These are phyloP conservation scores for Pyrrhoderma noxium DNA, from an alignment of 1,284 basidiomycete species.

Conservation along the genomic window DNA sequence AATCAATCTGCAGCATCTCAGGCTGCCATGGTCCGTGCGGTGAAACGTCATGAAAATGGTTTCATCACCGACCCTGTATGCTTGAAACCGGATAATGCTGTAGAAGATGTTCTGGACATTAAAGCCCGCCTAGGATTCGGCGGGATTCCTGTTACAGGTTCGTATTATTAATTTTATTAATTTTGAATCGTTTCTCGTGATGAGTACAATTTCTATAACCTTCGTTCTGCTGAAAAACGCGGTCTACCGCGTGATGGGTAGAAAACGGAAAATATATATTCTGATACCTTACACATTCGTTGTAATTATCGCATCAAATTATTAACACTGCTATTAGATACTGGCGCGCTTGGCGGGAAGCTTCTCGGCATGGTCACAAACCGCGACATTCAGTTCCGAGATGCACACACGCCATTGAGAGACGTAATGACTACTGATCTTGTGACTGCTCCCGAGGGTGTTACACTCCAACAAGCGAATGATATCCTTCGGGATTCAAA, in stretches of 20 bases:
- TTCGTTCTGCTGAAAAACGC: slow-evolving; percentile 47
- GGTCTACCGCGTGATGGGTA: slow-evolving; percentile 27
- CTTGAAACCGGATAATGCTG: slow-evolving; percentile 69
- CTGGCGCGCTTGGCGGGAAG: slow-evolving; percentile 81
- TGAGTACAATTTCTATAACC: slow-evolving; percentile 47
- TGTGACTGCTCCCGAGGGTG: slow-evolving; percentile 77
- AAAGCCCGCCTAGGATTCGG: slow-evolving; percentile 92
- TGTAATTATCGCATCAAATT: slow-evolving; percentile 12
- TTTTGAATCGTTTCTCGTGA: slow-evolving; percentile 9
- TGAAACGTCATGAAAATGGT: slow-evolving; percentile 98
- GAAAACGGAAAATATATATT: slow-evolving; percentile 14
- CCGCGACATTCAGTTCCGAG: slow-evolving; percentile 93
- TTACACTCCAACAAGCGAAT: slow-evolving; percentile 91
- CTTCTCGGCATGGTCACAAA: slow-evolving; percentile 96
- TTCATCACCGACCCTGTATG: slow-evolving; percentile 96
- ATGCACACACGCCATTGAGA: slow-evolving; percentile 59
- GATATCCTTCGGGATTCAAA: slow-evolving; percentile 92
- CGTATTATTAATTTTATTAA: slow-evolving; percentile 26
- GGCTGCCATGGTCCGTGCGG: slow-evolving; percentile 94
- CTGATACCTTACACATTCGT: slow-evolving; percentile 4
- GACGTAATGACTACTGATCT: slow-evolving; percentile 88
- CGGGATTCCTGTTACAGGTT: slow-evolving; percentile 97
- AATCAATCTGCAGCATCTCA: slow-evolving; percentile 87
- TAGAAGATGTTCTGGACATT: slow-evolving; percentile 90
- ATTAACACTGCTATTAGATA: slow-evolving; percentile 49